Evolutionary conservation across 441 rosid species (phyloP), one percentile per base, ranked within the genome.

Genomic region (Croton laevigatus): DNA sequence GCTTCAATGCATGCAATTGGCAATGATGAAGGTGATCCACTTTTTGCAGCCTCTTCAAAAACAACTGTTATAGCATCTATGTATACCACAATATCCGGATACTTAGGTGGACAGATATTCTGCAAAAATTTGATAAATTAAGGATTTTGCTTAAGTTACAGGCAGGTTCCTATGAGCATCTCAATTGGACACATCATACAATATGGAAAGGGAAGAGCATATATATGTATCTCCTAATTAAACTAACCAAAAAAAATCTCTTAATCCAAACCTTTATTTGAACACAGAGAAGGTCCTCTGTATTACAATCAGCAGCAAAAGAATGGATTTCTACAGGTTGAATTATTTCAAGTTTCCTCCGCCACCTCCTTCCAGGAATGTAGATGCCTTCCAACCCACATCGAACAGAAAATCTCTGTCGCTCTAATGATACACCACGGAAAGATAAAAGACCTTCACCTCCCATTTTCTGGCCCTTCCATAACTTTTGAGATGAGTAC

Each of bases 321-420:
- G 97, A 93, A 81, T 82, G 84, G 72, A 96, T 93, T 75, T 90
- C 89, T 65, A 91, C 81, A 62, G 97, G 97, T 81, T 93, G 99
- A 88, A 96, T 83, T 45, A 91, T 90, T 81, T 93, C 90, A 71
- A 93, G 85, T 81, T 89, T 93, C 84, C 93, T 93, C 82, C 89
- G 83, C 99, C 99, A 96, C 82, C 96, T 88, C 82, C 85, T 88
- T 73, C 98, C 99, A 20, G 99, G 97, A 72, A 88, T 84, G 77
- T 88, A 86, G 77, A 93, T 90, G 70, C 99, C 99, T 80, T 90
- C 94, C 71, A 93, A 83, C 72, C 99, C 99, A 85, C 99, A 93
- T 67, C 89, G 85, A 78, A 89, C 96, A 69, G 99, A 90, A 88
- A 90, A 93, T 69, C 98, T 87, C 74, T 91, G 91, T 54, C 78